These are phyloP conservation scores for Salix exigua DNA, from an alignment of 345 rosid species.

Conservation along the genomic window DNA sequence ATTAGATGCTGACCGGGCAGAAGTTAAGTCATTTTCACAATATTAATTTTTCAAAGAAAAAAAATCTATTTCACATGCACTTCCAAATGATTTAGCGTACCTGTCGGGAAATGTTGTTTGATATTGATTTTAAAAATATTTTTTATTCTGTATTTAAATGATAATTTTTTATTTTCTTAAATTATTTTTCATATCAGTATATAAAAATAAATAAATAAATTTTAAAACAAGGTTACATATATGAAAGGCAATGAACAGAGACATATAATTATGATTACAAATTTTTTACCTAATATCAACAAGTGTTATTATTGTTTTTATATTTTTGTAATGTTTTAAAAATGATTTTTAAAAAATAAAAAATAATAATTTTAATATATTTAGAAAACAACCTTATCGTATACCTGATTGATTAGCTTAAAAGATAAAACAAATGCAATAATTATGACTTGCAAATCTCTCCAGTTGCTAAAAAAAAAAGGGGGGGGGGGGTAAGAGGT, in stretches of 20 bases:
- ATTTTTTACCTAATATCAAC: not conserved
- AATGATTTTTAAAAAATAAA: too few species aligned
- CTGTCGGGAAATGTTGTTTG: too few species aligned
- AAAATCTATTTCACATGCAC: not conserved
- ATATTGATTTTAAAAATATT: too few species aligned
- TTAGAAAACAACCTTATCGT: too few species aligned
- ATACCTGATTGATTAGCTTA: slow-evolving; percentile 30
- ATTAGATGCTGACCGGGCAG: slow-evolving; percentile 8
- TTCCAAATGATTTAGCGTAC: too few species aligned
- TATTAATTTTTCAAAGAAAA: not conserved
- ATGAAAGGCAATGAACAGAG: not conserved
- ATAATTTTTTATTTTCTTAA: too few species aligned
- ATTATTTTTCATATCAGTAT: too few species aligned
- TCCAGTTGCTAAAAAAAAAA: not conserved
- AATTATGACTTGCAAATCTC: slow-evolving; percentile 30
- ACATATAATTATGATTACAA: not conserved
- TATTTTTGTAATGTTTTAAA: too few species aligned
- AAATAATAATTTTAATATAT: too few species aligned
- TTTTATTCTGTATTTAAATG: too few species aligned
- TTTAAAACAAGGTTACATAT: not conserved
- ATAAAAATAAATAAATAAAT: too few species aligned
- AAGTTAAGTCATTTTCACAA: slow-evolving; percentile 10
- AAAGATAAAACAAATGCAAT: slow-evolving; percentile 32
- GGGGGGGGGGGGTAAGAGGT: not conserved
- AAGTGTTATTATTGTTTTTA: not conserved